Conservation (phyloP, 306 rosid species). For the Trifolium repens region DNA sequence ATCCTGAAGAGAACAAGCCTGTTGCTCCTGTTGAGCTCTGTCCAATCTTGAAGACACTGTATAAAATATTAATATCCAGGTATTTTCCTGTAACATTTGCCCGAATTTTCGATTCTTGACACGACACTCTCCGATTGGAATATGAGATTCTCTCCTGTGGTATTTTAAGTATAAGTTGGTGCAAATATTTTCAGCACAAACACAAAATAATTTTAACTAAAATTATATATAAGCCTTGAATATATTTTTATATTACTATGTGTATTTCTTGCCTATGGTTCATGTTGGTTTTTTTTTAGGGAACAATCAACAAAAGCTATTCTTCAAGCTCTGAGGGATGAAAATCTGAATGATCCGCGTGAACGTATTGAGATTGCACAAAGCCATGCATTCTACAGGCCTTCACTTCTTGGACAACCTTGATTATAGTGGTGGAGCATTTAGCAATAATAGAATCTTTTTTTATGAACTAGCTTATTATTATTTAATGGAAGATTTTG, state of each 20-base stretch:
- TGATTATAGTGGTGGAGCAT: constrained; percentile 44
- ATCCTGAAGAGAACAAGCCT: constrained; percentile 85
- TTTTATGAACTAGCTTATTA: no score
- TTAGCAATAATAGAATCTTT: not conserved
- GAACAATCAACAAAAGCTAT: constrained; percentile 79
- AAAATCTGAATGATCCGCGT: constrained; percentile 86
- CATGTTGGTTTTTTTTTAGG: constrained; percentile 53
- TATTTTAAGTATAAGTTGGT: no score
- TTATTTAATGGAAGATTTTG: not conserved
- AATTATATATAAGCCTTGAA: no score
- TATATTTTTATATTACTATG: not conserved
- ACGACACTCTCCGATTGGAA: not conserved
- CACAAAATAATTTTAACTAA: no score
- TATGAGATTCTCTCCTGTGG: no score
- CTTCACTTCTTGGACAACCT: constrained; percentile 81
- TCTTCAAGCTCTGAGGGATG: constrained; percentile 85
- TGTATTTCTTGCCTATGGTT: constrained; percentile 3
- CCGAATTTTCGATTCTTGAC: not conserved
- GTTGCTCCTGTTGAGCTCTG: constrained; percentile 95
- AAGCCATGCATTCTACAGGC: constrained; percentile 86
- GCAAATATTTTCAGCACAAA: no score
- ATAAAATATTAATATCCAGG: constrained; percentile 82
- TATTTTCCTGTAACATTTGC: constrained; percentile 32
- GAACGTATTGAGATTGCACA: constrained; percentile 95
- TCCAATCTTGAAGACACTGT: constrained; percentile 86